Evolutionary conservation across 352 stramenopile species (phyloP).

Genomic region (Globisporangium perplexum): DNA sequence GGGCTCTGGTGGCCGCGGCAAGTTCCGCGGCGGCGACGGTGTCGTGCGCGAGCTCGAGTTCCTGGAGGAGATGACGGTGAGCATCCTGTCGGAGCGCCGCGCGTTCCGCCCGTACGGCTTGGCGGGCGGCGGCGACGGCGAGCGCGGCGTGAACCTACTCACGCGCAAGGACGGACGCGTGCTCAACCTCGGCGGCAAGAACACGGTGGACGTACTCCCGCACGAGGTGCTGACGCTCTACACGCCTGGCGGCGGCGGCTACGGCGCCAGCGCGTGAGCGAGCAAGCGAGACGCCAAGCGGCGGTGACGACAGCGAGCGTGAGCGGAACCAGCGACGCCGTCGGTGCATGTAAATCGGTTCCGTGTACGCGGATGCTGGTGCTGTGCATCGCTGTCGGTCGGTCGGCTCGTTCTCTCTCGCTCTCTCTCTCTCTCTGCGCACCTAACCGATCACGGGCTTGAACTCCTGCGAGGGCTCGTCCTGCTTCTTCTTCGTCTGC

Average conservation of each 20-base stretch:
- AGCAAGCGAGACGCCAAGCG: background rate
- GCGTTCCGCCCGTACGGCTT: conserved; percentile 95
- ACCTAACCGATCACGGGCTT: conserved; percentile 9
- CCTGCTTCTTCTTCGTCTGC: background rate
- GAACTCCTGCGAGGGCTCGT: conserved; percentile 4
- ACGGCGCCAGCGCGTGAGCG: conserved; percentile 32
- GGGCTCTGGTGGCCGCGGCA: conserved; percentile 88
- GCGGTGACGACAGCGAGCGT: background rate
- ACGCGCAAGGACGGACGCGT: conserved; percentile 56
- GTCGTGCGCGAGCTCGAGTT: conserved; percentile 97
- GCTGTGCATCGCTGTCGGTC: too few relatives aligned
- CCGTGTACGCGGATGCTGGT: too few relatives aligned
- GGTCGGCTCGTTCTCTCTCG: too few relatives aligned
- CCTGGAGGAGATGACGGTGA: conserved; percentile 92
- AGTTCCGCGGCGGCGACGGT: conserved; percentile 92
- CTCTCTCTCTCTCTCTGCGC: too few relatives aligned
- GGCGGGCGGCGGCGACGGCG: conserved; percentile 85
- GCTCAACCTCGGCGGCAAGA: conserved; percentile 89
- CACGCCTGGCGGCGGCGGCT: conserved; percentile 96
- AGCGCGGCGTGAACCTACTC: conserved; percentile 93
- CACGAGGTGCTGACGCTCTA: conserved; percentile 94
- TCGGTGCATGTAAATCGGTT: too few relatives aligned
- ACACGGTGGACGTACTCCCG: conserved; percentile 90
- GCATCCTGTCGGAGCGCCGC: conserved; percentile 96
- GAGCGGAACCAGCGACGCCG: background rate